Percentiles rank a stretch among this genome's conserved stretches.
These are phyloP conservation scores for Sclerotiophoma versabilis DNA, from an alignment of 2,329 filamentous ascomycete species.

Conservation along the genomic window DNA sequence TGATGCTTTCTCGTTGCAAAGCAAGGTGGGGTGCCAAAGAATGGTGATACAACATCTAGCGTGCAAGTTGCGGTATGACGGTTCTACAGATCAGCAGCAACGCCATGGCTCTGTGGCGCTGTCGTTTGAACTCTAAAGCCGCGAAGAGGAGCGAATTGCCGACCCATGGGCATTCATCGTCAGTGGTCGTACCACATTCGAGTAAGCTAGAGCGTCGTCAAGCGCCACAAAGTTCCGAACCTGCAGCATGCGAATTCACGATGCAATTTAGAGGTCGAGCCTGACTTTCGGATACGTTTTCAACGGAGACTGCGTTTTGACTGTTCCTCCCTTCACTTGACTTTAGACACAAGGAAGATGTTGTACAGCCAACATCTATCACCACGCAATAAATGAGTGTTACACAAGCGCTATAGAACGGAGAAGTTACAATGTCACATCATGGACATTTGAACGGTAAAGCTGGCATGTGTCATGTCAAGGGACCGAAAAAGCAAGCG, in stretches of 20 bases:
- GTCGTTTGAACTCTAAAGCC: constrained; percentile 24
- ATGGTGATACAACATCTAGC: constrained; percentile 13
- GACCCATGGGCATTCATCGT: constrained; percentile 16
- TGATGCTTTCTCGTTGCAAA: constrained; percentile 13
- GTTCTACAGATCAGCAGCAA: constrained; percentile 9
- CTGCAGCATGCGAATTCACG: constrained; percentile 16
- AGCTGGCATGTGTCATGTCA: constrained; percentile 3
- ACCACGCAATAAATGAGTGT: constrained; percentile 2
- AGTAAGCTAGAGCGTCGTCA: constrained; percentile 16
- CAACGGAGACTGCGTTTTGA: not conserved
- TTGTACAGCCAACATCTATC: constrained; percentile 1
- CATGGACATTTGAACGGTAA: constrained; percentile 2
- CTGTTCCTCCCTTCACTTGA: not conserved
- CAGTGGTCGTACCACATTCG: constrained; percentile 25
- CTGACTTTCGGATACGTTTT: not conserved
- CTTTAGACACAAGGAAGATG: not conserved
- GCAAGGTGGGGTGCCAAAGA: constrained; percentile 27
- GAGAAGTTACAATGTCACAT: not conserved
- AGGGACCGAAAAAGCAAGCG: constrained; percentile 3
- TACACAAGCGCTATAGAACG: constrained; percentile 1
- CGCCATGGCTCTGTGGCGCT: constrained; percentile 24
- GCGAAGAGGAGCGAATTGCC: constrained; percentile 16
- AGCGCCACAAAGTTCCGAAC: constrained; percentile 25
- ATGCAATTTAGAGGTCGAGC: not conserved
- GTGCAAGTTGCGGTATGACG: constrained; percentile 19